Evolutionary conservation across 495 filamentous ascomycete species (phyloP), one percentile per base, ranked within the genome.

Genomic region (Mycothermus thermophilus): DNA sequence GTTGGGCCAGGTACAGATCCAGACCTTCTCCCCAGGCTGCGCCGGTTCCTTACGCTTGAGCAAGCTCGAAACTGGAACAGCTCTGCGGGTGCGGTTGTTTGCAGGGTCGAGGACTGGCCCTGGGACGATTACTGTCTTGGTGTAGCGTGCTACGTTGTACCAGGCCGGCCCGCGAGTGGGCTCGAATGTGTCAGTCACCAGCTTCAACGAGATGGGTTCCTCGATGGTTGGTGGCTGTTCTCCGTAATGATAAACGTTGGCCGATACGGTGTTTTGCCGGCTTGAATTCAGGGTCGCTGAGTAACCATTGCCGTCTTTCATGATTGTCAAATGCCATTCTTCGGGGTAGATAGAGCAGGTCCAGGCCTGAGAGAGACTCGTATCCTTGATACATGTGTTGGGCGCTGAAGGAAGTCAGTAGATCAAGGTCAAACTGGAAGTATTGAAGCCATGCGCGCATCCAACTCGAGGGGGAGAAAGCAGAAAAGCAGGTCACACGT

Each of bases 1-100:
- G 4, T 72, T 64, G 40, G 88, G 86, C 83, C 83, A 95, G 48
- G 69, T 79, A 54, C 87, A 95, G 44, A 83, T 75, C 86, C 86
- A 95, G 2, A 83, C 78, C 33, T 68, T 73, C 23, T 87, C 77
- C 0, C 75, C 75, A 2, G 62, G 56, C 33, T 67, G 44, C 3
- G 73, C 71, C 25, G 64, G 44, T 12, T 67, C 47, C 38, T 69
- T 75, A 25, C 66, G 58, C 22, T 57, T 63, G 34, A 6, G 6
- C 6, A 60, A 59, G 29, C 57, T 53, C 3, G 37, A 35, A 26
- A 52, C 46, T 13, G 42, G 26, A n/a, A n/a, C n/a, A n/a, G n/a
- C n/a, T n/a, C n/a, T n/a, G n/a, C n/a, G n/a, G n/a, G n/a, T n/a
- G n/a, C n/a, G n/a, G n/a, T n/a, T n/a, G n/a, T n/a, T n/a, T n/a